Evolutionary conservation across 345 rosid species (phyloP), one percentile per base, ranked within the genome.

Genomic region (Hibiscus tridactylites): DNA sequence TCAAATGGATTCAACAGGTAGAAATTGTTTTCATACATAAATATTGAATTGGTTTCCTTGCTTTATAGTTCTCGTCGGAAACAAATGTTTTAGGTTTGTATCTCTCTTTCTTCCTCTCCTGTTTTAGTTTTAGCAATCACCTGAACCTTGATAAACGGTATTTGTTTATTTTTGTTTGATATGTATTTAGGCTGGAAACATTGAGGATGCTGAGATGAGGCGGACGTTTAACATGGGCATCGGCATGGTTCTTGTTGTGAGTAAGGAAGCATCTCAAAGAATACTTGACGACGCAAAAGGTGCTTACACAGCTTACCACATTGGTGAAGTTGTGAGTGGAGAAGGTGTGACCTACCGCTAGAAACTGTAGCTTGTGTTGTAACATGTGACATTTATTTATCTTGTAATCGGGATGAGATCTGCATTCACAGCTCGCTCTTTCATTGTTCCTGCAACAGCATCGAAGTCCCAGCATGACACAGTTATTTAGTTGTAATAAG

Each of bases 1-100:
- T 95, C 85, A 89, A 84, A 67, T 92, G 97, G 98, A 86, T 95
- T 73, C 97, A 92, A 79, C 81, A 89, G 98, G 98, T 95, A 73
- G 2, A 6, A 67, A 0, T 7, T 35, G 90, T 37, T 62, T 15
- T 9, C 47, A 35, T 63, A 17, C 15, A 3, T 35, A 63, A 0
- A n/a, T 42, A 63, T 37, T 37, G 12, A 61, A 16, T 33, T 15
- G 28, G 3, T 63, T 63, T 35, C 28, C 49, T 63, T 63, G 16
- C 26, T 37, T 37, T 63, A 9, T 17, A 37, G 9, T 19, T 9
- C 67, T 42, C 1, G 4, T 4, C 19, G 68, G 31, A 63, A 39
- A 63, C 50, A 9, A 19, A 63, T 1, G 50, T 33, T 61, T 15
- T 33, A 61, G 42, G 65, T 61, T 61, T 61, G 65, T 21, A 6